Evolutionary conservation across 495 filamentous ascomycete genomes (phyloP).

Genomic region (Penicillium tannophilum): DNA sequence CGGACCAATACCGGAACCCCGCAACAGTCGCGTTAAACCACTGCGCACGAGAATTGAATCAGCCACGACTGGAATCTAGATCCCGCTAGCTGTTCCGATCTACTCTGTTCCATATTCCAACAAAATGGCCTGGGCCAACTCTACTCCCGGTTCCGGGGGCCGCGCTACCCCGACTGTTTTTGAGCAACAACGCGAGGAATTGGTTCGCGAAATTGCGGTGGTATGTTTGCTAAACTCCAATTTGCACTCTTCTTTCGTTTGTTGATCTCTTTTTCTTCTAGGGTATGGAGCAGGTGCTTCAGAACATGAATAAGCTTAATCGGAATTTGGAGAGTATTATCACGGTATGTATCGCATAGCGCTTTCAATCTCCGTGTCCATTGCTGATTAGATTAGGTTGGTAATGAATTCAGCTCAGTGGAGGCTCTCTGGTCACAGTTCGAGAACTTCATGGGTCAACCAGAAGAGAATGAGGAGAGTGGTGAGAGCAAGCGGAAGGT

Average conservation of each 20-base stretch:
- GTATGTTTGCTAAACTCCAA: conserved; percentile 42
- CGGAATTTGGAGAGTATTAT: conserved; percentile 91
- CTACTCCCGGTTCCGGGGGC: conserved; percentile 35
- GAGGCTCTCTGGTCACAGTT: conserved; percentile 97
- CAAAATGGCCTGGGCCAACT: conserved; percentile 24
- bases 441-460: conserved; percentile 88
- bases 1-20: neutral
- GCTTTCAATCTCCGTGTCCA: neutral
- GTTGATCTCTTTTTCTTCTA: conserved; percentile 29
- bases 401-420: conserved; percentile 95
- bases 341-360: conserved; percentile 56
- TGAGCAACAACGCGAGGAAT: conserved; percentile 76
- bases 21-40: neutral
- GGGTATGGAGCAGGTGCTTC: conserved; percentile 92
- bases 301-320: conserved; percentile 95
- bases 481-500: conserved; percentile 30
- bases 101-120: neutral
- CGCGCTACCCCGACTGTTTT: conserved; percentile 55
- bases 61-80: neutral
- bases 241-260: neutral
- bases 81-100: neutral
- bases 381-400: conserved; percentile 59
- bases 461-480: conserved; percentile 48
- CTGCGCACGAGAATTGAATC: neutral
- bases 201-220: conserved; percentile 77